Conservation (phyloP, 495 filamentous ascomycete species). For the Achaetomiella virescens region DNA sequence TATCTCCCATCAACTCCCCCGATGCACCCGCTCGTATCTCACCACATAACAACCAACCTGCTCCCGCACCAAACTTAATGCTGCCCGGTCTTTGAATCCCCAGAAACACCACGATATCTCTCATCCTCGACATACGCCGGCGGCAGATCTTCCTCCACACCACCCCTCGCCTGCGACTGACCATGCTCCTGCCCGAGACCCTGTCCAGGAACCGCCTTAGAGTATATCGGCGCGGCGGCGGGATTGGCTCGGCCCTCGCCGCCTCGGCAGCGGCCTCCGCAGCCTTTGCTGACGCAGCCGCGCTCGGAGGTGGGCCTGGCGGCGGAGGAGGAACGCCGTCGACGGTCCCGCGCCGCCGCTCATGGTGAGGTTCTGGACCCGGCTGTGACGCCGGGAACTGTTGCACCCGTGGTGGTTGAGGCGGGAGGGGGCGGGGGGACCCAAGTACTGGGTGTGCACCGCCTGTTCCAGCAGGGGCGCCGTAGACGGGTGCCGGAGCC, state of each 20-base stretch:
- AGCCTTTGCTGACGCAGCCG: conserved; percentile 16
- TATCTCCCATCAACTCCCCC: no score
- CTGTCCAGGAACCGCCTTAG: conserved; percentile 5
- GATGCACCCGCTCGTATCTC: no score
- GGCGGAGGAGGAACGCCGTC: neutral
- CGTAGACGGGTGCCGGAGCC: neutral
- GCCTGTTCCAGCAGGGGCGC: neutral
- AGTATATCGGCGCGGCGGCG: conserved; percentile 11
- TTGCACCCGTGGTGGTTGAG: neutral
- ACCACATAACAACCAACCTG: neutral
- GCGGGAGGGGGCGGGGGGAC: conserved; percentile 1
- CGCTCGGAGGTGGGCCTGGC: neutral
- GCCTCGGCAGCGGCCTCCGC: conserved; percentile 25
- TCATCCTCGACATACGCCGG: conserved; percentile 25
- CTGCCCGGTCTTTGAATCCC: conserved; percentile 19
- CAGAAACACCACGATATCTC: neutral
- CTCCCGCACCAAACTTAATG: neutral
- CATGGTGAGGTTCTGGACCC: conserved; percentile 11
- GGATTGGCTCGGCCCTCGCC: neutral
- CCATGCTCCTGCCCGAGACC: neutral
- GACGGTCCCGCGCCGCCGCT: conserved; percentile 11
- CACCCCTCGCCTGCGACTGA: neutral
- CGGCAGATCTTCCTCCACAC: conserved; percentile 13
- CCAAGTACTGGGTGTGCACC: neutral
- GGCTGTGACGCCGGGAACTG: neutral